Percentiles rank a stretch among this genome's conserved stretches.
Conservation (phyloP, 139 green algal genomes). For the Picochlorum costavermella region DNA sequence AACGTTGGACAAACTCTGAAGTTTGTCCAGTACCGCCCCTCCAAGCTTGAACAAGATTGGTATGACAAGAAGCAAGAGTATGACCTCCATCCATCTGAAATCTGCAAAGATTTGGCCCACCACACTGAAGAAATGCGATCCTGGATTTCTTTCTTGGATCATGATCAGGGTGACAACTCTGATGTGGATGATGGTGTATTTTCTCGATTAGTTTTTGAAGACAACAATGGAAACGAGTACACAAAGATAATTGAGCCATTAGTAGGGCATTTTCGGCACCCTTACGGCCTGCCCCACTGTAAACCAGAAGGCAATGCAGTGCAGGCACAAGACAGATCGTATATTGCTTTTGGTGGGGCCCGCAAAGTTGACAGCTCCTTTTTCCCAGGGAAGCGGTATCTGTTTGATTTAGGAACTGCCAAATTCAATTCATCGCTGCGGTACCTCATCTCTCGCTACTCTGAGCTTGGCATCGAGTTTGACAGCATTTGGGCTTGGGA, state of each 20-base stretch:
- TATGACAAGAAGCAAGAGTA: not conserved
- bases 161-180: not conserved
- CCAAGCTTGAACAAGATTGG: not conserved
- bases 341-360: not conserved
- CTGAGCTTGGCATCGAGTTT: not conserved
- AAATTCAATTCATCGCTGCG: not conserved
- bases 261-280: not conserved
- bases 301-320: not conserved
- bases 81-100: not conserved
- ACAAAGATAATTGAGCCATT: not conserved
- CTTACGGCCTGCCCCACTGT: not conserved
- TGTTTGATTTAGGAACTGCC: not conserved
- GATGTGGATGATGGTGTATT: not conserved
- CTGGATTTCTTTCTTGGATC: not conserved
- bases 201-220: not conserved
- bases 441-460: not conserved
- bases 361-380: not conserved
- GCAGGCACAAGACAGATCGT: not conserved
- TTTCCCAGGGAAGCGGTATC: not conserved
- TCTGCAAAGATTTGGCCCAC: not conserved
- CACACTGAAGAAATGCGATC: not conserved
- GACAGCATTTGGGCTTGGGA: conserved; percentile 2
- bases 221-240: not conserved
- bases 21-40: not conserved
- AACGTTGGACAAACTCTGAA: not conserved